Evolutionary conservation across 208 protist genomes (phyloP).

Genomic region (Acanthamoeba sp.): DNA sequence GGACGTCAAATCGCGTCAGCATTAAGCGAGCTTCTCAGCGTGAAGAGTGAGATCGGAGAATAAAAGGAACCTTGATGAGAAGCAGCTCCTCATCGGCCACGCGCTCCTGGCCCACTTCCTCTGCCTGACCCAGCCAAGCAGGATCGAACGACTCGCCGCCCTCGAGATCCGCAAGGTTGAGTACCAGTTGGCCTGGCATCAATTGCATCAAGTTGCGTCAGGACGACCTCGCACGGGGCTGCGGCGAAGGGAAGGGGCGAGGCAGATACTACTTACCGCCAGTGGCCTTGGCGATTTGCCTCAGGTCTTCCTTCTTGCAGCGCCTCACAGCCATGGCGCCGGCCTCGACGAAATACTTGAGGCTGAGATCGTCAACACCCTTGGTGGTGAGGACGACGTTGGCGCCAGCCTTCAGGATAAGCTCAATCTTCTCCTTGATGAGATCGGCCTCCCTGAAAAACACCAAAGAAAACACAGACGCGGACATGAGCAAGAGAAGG

Average conservation of each 20-base stretch:
- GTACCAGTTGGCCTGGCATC: slow-evolving; percentile 89
- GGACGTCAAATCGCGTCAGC: slow-evolving; percentile 4
- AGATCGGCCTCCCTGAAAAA: slow-evolving; percentile 98
- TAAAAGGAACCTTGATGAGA: slow-evolving; percentile 89
- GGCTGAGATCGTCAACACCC: slow-evolving; percentile 98
- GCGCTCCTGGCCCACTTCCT: slow-evolving; percentile 96
- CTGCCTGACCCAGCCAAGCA: slow-evolving; percentile 95
- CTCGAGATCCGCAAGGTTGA: slow-evolving; percentile 97
- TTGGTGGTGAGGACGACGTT: slow-evolving; percentile 99
- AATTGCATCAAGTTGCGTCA: neutral
- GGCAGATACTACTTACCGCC: slow-evolving; percentile 90
- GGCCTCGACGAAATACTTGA: slow-evolving; percentile 99
- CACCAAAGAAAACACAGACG: too few species aligned
- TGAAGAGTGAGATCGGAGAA: too few species aligned
- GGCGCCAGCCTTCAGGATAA: slow-evolving; percentile 98
- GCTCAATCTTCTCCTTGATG: slow-evolving; percentile 97
- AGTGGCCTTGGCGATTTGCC: slow-evolving; percentile 97
- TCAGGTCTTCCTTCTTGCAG: slow-evolving; percentile 97
- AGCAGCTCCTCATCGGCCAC: slow-evolving; percentile 98
- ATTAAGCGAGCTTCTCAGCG: slow-evolving; percentile 18
- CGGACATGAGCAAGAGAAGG: too few species aligned
- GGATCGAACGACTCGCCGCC: slow-evolving; percentile 98
- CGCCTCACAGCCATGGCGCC: slow-evolving; percentile 97
- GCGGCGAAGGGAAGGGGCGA: too few species aligned
- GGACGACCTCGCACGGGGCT: too few species aligned